Conservation (phyloP, 2,329 filamentous ascomycete genomes). For the Fusarium citri region DNA sequence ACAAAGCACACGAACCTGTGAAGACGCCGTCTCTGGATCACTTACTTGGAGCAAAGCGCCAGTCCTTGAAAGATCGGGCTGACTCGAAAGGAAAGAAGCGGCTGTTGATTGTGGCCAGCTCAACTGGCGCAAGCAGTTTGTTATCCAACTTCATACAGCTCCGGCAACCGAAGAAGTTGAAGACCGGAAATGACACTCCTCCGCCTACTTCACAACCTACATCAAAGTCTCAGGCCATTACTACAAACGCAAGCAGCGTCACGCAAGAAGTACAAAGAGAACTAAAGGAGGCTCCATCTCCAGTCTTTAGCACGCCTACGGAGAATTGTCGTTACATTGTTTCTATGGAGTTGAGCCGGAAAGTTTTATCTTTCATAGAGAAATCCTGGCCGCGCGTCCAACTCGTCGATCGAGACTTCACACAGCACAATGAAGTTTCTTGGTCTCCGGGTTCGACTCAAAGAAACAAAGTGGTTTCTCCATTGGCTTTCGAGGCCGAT, state of each 20-base stretch:
- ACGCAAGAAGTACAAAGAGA: background rate
- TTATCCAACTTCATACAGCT: constrained; percentile 50
- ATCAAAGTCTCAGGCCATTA: background rate
- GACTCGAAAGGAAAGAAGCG: background rate
- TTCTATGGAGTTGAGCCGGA: constrained; percentile 60
- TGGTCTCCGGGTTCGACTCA: constrained; percentile 49
- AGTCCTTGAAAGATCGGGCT: constrained; percentile 3
- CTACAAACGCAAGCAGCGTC: background rate
- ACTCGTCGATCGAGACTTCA: constrained; percentile 72
- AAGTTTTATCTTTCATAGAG: constrained; percentile 63
- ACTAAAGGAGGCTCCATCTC: constrained; percentile 20
- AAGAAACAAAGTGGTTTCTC: constrained; percentile 48
- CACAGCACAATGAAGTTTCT: constrained; percentile 50
- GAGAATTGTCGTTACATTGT: constrained; percentile 58
- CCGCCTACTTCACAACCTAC: background rate
- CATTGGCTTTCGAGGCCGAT: constrained; percentile 72
- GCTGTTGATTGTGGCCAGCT: constrained; percentile 31
- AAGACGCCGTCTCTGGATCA: constrained; percentile 1
- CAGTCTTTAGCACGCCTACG: constrained; percentile 27
- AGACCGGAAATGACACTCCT: background rate
- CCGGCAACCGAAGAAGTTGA: constrained; percentile 44
- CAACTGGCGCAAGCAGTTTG: constrained; percentile 45
- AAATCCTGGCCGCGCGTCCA: constrained; percentile 60
- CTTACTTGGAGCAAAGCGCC: constrained; percentile 1
- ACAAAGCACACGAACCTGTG: background rate